Percentiles rank a stretch among this genome's conserved stretches.
Conservation (phyloP, 139 green algal genomes). For the Chlamydomonas schloesseri region DNA sequence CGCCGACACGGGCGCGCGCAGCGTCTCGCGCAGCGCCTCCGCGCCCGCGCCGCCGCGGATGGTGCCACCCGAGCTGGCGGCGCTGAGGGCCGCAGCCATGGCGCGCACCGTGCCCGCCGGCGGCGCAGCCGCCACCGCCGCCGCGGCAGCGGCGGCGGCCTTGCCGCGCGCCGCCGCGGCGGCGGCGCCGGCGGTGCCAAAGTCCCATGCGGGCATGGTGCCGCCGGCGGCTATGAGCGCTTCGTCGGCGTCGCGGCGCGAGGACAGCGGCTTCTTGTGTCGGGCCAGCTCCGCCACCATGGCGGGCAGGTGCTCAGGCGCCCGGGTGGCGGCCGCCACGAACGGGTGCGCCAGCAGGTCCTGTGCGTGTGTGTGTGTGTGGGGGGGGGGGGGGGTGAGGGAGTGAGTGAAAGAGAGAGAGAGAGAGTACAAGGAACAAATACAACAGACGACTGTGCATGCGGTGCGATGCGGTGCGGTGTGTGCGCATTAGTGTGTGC, state of each 20-base stretch:
- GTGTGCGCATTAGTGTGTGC: too few species aligned
- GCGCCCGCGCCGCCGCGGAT: background rate
- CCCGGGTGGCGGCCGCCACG: slow-evolving; percentile 11
- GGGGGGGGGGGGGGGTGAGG: background rate
- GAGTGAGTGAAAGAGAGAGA: background rate
- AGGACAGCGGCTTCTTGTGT: slow-evolving; percentile 38
- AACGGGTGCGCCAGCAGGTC: slow-evolving; percentile 62
- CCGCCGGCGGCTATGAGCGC: background rate
- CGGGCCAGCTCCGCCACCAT: slow-evolving; percentile 44
- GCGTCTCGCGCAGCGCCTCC: slow-evolving; percentile 22
- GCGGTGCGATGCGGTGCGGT: too few species aligned
- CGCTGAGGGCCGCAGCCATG: background rate
- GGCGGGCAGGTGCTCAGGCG: slow-evolving; percentile 14
- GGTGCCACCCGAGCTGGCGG: background rate
- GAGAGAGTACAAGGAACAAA: background rate
- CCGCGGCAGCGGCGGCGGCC: background rate
- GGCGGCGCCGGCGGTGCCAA: slow-evolving; percentile 52
- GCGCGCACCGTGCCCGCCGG: background rate
- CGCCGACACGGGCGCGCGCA: background rate
- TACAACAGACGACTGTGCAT: too few species aligned
- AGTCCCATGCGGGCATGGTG: slow-evolving; percentile 66
- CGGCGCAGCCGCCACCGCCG: background rate
- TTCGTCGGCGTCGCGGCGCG: slow-evolving; percentile 21
- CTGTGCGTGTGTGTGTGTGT: background rate
- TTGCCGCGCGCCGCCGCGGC: background rate